Evolutionary conservation across 2,329 filamentous ascomycete genomes (phyloP), one percentile per base, ranked within the genome.

Genomic region (Zarea fungicola): DNA sequence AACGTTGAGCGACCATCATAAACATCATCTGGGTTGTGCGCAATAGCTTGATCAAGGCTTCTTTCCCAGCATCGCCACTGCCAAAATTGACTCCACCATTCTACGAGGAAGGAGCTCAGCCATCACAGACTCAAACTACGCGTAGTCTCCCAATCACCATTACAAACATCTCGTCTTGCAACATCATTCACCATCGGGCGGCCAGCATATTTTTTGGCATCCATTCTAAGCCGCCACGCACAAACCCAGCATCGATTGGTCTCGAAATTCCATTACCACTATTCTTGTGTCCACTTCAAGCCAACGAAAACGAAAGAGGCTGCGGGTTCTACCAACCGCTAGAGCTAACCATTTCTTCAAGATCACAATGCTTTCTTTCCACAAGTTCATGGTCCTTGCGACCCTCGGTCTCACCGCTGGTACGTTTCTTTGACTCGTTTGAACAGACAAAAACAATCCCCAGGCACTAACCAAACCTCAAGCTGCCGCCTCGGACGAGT

Each of bases 401-500:
- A 48, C 45, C 32, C 22, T 21, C 40, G 34, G 32, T 35, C 40
- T 49, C 11, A 41, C 31, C 21, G 34, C 26, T 28, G 35, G 48
- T 49, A 40, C 31, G 48, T 22, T 19, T 26, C 4, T 3, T 21
- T 8, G n/a, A n/a, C 34, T 13, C 3, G 29, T n/a, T 11, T 28
- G 3, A 13, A 6, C 14, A 13, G 2, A 14, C 13, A 13, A 8
- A 11, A 5, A 9, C n/a, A 19, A 41, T 7, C n/a, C 2, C 19
- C n/a, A 11, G 6, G n/a, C n/a, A n/a, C 35, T 32, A 11, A 49
- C 36, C n/a, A n/a, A 26, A n/a, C 1, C 11, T 14, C 14, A 25
- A 51, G 48, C 35, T 9, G 68, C 69, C 56, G 55, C 66, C 49
- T 62, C 60, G 16, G 34, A 34, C 31, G 23, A 22, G 37, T 68